Evolutionary conservation across 2,329 filamentous ascomycete genomes (phyloP), one percentile per base, ranked within the genome.

Genomic region (Talaromyces sp.): DNA sequence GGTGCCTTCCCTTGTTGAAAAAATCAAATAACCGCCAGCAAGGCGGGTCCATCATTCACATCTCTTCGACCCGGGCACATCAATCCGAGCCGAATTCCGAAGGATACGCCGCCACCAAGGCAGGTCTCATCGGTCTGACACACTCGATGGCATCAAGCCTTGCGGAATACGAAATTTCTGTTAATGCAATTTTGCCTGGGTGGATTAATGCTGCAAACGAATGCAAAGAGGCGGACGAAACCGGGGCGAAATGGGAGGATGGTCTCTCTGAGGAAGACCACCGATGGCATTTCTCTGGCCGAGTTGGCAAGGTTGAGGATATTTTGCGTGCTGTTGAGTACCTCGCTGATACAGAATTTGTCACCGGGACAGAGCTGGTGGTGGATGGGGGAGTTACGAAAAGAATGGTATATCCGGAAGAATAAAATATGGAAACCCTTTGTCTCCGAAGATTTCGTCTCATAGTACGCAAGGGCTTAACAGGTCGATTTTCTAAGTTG

Each of bases 351-450:
- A 42, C 60, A 32, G 60, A 62, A 53, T 62, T 62, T 19, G 57
- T 62, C 13, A 62, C 56, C 22, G 60, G 60, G 8, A 62, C 60
- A 4, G 59, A 61, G 32, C 59, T 63, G 59, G 52, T 58, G 49
- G 61, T 60, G 42, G 61, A 63, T 58, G 63, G 57, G 36, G 58
- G 55, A 55, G 54, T 60, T 36, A 59, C 51, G 42, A 64, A 27
- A 32, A 58, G 52, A 57, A 62, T 59, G 62, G 56, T 64, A 17
- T 62, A 59, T 42, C 62, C 60, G 39, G 60, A 62, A 47, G 60
- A 59, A 59, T 62, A 56, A 13, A 7, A 28, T 11, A n/a, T 19
- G 13, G 17, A 25, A 22, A 25, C n/a, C 4, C 9, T 47, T 19
- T 25, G n/a, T 47, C n/a, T 47, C 22, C 10, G 5, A 2, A 44